Conservation (phyloP, 106 monocot species). For the Narthecium ossifragum region DNA sequence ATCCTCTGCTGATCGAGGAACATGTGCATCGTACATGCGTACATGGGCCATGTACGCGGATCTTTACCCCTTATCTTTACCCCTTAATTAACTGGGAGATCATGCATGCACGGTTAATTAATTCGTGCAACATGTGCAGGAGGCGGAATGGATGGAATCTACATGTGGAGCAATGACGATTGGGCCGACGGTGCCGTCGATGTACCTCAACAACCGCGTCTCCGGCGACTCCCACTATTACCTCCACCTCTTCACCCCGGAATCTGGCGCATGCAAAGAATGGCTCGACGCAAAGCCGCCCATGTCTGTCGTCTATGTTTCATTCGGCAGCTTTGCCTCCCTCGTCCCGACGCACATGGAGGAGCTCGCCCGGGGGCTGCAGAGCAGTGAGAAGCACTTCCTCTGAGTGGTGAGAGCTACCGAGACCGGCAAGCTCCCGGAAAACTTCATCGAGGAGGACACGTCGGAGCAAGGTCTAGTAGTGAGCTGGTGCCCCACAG, state of each 20-base stretch:
- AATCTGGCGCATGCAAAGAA: constrained; percentile 6
- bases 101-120: no score
- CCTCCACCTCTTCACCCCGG: constrained; percentile 20
- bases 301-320: constrained; percentile 40
- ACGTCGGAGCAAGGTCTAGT: constrained; percentile 14
- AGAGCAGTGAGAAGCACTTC: no score
- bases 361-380: constrained; percentile 35
- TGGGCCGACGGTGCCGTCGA: no score
- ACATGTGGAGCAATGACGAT: constrained; percentile 22
- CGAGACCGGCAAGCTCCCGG: constrained; percentile 19
- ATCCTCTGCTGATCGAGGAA: no score
- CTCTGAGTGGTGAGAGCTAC: constrained; percentile 29
- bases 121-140: constrained; percentile 20
- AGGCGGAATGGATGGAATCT: constrained; percentile 25
- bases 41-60: no score
- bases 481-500: constrained; percentile 42
- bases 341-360: constrained; percentile 16
- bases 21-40: no score
- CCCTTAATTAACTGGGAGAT: no score
- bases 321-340: constrained; percentile 46
- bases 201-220: constrained; percentile 17
- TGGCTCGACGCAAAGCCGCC: constrained; percentile 31
- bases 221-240: constrained; percentile 22
- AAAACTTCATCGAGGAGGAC: background rate
- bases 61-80: no score